Conservation (phyloP, 805 yeast genomes). For the Candida easanensis region DNA sequence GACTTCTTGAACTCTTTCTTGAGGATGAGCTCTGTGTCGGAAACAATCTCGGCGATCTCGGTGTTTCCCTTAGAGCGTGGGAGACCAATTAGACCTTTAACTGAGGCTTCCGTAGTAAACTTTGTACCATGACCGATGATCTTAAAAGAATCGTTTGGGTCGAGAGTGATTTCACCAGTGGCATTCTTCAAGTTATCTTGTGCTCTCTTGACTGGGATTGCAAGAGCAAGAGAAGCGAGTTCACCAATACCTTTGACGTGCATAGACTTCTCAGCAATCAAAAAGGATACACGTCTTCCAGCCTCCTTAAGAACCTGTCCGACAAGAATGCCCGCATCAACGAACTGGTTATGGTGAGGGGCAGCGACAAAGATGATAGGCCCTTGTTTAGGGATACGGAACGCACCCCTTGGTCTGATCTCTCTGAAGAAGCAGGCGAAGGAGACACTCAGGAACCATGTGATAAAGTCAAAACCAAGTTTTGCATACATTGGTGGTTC, state of each 20-base stretch:
- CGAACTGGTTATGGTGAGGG: conserved; percentile 93
- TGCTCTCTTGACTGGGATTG: conserved; percentile 91
- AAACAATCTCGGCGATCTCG: conserved; percentile 62
- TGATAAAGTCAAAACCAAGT: conserved; percentile 47
- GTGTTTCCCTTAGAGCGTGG: conserved; percentile 77
- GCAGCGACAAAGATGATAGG: conserved; percentile 94
- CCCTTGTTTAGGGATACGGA: conserved; percentile 63
- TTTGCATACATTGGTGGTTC: conserved; percentile 25
- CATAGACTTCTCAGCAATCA: conserved; percentile 83
- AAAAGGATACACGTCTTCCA: conserved; percentile 68
- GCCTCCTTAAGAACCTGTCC: conserved; percentile 70
- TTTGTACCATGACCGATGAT: conserved; percentile 65
- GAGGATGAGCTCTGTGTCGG: conserved; percentile 68
- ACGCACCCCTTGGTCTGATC: conserved; percentile 85
- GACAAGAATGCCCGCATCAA: conserved; percentile 79
- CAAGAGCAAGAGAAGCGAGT: conserved; percentile 68
- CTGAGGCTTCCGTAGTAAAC: conserved; percentile 55
- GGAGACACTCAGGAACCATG: conserved; percentile 47
- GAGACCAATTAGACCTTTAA: conserved; percentile 68
- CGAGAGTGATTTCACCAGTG: conserved; percentile 61
- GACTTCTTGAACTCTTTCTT: conserved; percentile 66
- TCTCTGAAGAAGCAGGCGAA: conserved; percentile 82
- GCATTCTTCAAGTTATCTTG: conserved; percentile 77
- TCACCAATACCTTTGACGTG: conserved; percentile 65
- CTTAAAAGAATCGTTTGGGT: conserved; percentile 49